Conservation (phyloP, 306 rosid genomes). For the Quercus ilex region DNA sequence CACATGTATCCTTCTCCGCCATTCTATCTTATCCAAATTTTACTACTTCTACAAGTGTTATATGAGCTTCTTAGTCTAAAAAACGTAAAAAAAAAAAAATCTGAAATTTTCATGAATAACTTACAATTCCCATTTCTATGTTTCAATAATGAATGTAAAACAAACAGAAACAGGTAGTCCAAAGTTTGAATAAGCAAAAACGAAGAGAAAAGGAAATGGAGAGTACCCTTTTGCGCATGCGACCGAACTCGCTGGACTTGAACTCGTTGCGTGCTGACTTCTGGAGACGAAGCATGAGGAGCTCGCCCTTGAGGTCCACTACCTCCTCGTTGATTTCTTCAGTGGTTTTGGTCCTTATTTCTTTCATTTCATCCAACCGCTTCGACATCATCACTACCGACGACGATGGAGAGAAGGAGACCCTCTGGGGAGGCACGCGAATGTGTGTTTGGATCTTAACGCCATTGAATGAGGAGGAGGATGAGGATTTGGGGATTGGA, state of each 20-base stretch:
- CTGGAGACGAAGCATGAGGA: conserved; percentile 83
- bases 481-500: conserved; percentile 29
- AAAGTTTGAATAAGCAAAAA: not conserved
- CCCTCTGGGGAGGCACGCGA: conserved; percentile 23
- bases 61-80: too few relatives aligned
- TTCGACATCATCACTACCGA: conserved; percentile 81
- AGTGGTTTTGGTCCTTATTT: conserved; percentile 54
- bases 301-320: conserved; percentile 86
- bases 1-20: too few relatives aligned
- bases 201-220: not conserved
- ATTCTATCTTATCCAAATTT: too few relatives aligned
- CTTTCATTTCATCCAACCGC: conserved; percentile 72
- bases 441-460: conserved; percentile 26
- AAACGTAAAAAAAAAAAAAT: too few relatives aligned
- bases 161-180: too few relatives aligned
- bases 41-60: too few relatives aligned
- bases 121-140: too few relatives aligned
- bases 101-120: too few relatives aligned
- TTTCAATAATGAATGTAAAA: too few relatives aligned
- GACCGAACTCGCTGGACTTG: conserved; percentile 76
- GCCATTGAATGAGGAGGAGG: conserved; percentile 42
- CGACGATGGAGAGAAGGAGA: conserved; percentile 24
- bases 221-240: conserved; percentile 85
- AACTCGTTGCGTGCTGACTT: conserved; percentile 79
- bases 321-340: conserved; percentile 87